Base-by-base conservation (phyloP, 768 basidiomycete species). In the Tylopilus sp. region DNA sequence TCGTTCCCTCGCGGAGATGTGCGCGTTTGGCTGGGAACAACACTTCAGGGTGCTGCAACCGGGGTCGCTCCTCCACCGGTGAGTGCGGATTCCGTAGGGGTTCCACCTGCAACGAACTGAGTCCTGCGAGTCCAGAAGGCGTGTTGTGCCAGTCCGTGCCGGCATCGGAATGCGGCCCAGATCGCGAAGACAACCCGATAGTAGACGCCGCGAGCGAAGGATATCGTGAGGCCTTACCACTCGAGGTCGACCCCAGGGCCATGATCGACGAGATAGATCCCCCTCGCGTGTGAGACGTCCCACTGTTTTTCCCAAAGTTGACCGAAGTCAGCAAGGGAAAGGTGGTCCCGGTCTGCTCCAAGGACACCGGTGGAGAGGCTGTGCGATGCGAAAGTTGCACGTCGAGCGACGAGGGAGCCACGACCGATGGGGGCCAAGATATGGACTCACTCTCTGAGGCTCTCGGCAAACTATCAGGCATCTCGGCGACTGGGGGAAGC, bases 171-270 rank as follows among this genome's bases (percentile, higher is more conserved):
- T 38, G 58, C 25, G 53, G 46, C 12, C 37, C 50, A 26, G 53
- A 50, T 1, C 7, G 53, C 13, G 54, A 58, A 8, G 62, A 54
- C 30, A 14, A 38, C 16, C 30, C 43, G 4, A 44, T 4, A 16
- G 54, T 70, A 11, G 67, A 68, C 3, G 48, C 2, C 17, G 64
- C 51, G 8, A 71, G 53, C 3, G 67, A 69, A 4, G 67, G 67
- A 44, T 69, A 69, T 9, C 69, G 67, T 6, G 67, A 68, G 3
- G 52, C 8, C 30, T 42, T 40, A 1, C 63, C 55, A 3, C 57
- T 64, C 6, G 62, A 62, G 11, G 33, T 10, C 24, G 63, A 58
- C 11, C 51, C 56, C 50, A 36, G 53, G 11, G 51, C 58, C 16
- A 29, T 21, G 8, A 33, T 48, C 34, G 68, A 63, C 30, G 50